Evolutionary conservation across 1,284 basidiomycete genomes (phyloP), one percentile per base, ranked within the genome.

Genomic region (Trametes versicolor): DNA sequence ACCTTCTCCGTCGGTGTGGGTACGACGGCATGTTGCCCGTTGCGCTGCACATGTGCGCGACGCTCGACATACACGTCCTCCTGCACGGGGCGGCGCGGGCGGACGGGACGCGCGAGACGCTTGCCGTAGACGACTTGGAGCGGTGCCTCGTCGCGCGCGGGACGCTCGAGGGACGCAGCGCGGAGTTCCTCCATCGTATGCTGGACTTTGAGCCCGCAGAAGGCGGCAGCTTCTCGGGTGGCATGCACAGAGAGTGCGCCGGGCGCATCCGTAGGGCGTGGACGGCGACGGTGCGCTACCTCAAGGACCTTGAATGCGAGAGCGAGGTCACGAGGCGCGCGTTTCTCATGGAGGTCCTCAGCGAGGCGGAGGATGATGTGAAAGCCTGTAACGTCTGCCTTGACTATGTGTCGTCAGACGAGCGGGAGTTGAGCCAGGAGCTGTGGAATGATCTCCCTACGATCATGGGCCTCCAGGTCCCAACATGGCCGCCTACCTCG

Each of bases 141-240:
- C 43, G 61, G 12, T 63, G 61, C 41, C 32, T 63, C 19, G 37
- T 23, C 56, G 56, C 21, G 32, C 43, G 47, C 10, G 47, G 36
- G 47, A 19, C 2, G 34, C 32, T 58, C 13, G 32, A 34, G 34
- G 45, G n/a, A 6, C 56, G 56, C 32, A 59, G 48, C 17, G 57
- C 57, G 8, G 27, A 15, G 23, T 51, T 51, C 57, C 13, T 10
- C 36, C 36, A 4, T 19, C 19, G 19, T n/a, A 19, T 51, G 23
- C 17, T 32, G 25, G 36, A 50, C 29, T 2, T 15, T 23, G 37
- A 17, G 37, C 8, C 29, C 29, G 3, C 29, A 8, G 37, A 12
- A 4, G 3, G 12, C 21, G 23, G n/a, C 43, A n/a, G 43, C 2
- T 19, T 19, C 4, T 2, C 43, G 19, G 4, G 21, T 10, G 19